Conservation (phyloP, 441 rosid species). For the Eruca vesicaria region DNA sequence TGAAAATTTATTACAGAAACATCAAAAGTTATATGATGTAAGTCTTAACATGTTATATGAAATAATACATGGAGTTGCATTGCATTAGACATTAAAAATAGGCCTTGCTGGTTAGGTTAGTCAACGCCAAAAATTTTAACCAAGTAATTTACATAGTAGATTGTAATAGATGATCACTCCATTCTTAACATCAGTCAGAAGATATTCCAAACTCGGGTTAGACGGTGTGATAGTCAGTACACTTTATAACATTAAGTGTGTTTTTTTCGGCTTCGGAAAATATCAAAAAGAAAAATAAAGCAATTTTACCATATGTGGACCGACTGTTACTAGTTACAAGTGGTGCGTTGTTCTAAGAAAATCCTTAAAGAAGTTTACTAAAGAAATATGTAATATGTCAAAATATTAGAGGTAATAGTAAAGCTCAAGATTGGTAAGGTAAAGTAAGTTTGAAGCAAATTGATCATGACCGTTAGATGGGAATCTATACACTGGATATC, state of each 20-base stretch:
- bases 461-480: constrained; percentile 6
- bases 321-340: background rate
- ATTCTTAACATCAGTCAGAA: too few relatives aligned
- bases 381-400: background rate
- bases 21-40: background rate
- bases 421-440: background rate
- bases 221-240: too few relatives aligned
- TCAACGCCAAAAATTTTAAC: background rate
- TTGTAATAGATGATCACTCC: too few relatives aligned
- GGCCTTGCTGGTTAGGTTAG: background rate
- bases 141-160: too few relatives aligned
- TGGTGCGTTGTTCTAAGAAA: background rate
- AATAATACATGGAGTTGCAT: background rate
- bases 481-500: background rate
- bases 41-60: background rate
- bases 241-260: too few relatives aligned
- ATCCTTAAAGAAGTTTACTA: background rate
- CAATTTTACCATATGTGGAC: background rate
- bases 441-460: background rate
- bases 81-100: background rate
- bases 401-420: background rate
- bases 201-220: too few relatives aligned
- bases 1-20: background rate
- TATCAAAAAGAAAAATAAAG: too few relatives aligned
- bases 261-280: too few relatives aligned